Evolutionary conservation across 2,329 filamentous ascomycete genomes (phyloP).

Genomic region (Aspergillus sp.): DNA sequence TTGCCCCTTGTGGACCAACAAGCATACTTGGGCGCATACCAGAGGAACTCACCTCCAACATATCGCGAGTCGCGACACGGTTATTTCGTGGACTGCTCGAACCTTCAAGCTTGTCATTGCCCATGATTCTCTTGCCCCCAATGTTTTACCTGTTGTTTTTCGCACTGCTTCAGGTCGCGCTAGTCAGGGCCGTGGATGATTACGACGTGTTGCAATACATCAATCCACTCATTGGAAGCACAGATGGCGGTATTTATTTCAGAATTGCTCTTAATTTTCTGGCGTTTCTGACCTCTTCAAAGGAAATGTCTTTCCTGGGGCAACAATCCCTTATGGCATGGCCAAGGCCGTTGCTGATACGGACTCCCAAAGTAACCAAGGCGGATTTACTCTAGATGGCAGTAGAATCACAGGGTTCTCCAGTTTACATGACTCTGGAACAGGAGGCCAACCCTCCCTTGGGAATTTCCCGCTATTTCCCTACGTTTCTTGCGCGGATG

Average conservation of each 20-base stretch:
- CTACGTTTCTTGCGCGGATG: slow-evolving; percentile 59
- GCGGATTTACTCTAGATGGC: slow-evolving; percentile 55
- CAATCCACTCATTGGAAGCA: slow-evolving; percentile 56
- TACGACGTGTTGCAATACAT: slow-evolving; percentile 47
- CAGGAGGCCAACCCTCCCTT: slow-evolving; percentile 58
- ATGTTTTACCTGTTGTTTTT: slow-evolving; percentile 7
- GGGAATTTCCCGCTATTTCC: slow-evolving; percentile 74
- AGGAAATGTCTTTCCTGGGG: slow-evolving; percentile 59
- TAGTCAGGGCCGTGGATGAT: slow-evolving; percentile 18
- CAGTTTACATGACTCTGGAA: slow-evolving; percentile 52
- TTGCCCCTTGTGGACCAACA: not conserved
- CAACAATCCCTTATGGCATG: slow-evolving; percentile 55
- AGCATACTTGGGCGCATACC: slow-evolving; percentile 3
- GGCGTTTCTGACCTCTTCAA: not conserved
- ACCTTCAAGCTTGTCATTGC: not conserved
- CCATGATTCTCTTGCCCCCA: not conserved
- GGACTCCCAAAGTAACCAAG: slow-evolving; percentile 52
- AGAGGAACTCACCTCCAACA: not conserved
- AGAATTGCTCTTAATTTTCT: not conserved
- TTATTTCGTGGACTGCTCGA: not conserved
- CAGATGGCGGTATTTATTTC: slow-evolving; percentile 42
- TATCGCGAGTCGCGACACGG: not conserved
- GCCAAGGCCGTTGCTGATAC: slow-evolving; percentile 59
- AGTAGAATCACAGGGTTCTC: slow-evolving; percentile 53
- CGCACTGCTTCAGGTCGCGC: slow-evolving; percentile 9